phyloP scores from a whole-genome alignment of 129 eudicot genomes.

The Arctium lappa region DNA sequence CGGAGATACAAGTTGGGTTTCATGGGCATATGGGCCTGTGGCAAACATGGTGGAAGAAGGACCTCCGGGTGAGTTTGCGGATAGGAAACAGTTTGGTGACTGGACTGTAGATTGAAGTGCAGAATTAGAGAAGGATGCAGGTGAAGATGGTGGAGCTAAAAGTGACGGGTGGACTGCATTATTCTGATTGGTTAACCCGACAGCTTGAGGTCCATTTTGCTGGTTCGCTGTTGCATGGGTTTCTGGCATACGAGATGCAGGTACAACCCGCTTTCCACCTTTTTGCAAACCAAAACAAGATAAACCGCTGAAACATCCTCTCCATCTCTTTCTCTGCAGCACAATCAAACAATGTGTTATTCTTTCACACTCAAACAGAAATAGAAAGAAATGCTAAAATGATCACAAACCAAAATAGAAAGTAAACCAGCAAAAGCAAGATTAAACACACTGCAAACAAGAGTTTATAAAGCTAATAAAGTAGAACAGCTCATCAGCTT shows the following conservation, averaged over 20 bases:
- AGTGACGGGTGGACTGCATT: slow-evolving; percentile 56
- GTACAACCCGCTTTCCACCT: slow-evolving; percentile 92
- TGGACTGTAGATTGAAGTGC: slow-evolving; percentile 92
- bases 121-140: slow-evolving; percentile 90
- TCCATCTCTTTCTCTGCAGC: slow-evolving; percentile 92
- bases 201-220: slow-evolving; percentile 69
- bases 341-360: background rate
- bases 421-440: background rate
- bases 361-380: background rate
- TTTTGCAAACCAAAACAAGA: slow-evolving; percentile 85
- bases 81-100: slow-evolving; percentile 75
- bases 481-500: background rate
- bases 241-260: slow-evolving; percentile 85
- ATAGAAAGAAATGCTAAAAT: background rate
- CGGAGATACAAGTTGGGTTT: slow-evolving; percentile 88
- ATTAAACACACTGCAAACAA: background rate
- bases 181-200: slow-evolving; percentile 51
- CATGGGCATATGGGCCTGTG: slow-evolving; percentile 93
- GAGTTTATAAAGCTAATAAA: no score
- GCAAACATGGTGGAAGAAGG: slow-evolving; percentile 84
- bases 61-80: slow-evolving; percentile 89
- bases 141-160: slow-evolving; percentile 96
- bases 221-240: slow-evolving; percentile 53
- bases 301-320: slow-evolving; percentile 76
- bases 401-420: background rate